phyloP scores from a whole-genome alignment of 2,329 filamentous ascomycete genomes.

The Pyricularia sp. region DNA sequence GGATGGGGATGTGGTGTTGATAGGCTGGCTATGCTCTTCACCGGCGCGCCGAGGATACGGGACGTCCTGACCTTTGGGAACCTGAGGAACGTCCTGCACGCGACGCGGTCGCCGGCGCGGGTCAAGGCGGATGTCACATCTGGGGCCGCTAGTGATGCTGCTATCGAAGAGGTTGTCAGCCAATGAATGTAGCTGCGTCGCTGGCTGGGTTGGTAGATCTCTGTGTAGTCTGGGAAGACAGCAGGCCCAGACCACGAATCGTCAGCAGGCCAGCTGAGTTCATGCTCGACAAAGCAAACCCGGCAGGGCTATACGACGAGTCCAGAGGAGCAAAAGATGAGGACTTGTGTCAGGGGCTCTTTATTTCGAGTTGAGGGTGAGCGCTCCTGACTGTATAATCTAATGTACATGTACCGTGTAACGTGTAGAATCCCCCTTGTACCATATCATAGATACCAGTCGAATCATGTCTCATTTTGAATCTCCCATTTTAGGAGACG shows the following conservation, averaged over 20 bases:
- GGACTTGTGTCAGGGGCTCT: not conserved
- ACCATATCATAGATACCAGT: not conserved
- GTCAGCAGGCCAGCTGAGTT: too few relatives aligned
- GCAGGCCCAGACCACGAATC: too few relatives aligned
- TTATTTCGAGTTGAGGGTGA: not conserved
- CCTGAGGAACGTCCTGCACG: slow-evolving; percentile 56
- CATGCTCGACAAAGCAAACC: too few relatives aligned
- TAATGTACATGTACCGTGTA: not conserved
- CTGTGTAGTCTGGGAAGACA: not conserved
- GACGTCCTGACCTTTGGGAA: slow-evolving; percentile 88
- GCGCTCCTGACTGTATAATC: not conserved
- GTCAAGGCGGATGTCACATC: not conserved
- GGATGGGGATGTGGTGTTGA: slow-evolving; percentile 96
- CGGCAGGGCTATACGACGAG: not conserved
- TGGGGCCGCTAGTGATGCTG: too few relatives aligned
- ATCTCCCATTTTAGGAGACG: not conserved
- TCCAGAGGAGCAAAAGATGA: not conserved
- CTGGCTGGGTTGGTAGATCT: not conserved
- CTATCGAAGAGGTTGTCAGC: too few relatives aligned
- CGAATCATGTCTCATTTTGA: not conserved
- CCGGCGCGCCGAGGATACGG: slow-evolving; percentile 66
- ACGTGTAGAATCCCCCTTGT: not conserved
- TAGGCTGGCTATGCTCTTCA: slow-evolving; percentile 83
- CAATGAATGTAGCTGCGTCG: too few relatives aligned
- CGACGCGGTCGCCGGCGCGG: slow-evolving; percentile 21